These are phyloP conservation scores for Stephanodiscus minutulus DNA, from an alignment of 108 stramenopile species.

Conservation along the genomic window DNA sequence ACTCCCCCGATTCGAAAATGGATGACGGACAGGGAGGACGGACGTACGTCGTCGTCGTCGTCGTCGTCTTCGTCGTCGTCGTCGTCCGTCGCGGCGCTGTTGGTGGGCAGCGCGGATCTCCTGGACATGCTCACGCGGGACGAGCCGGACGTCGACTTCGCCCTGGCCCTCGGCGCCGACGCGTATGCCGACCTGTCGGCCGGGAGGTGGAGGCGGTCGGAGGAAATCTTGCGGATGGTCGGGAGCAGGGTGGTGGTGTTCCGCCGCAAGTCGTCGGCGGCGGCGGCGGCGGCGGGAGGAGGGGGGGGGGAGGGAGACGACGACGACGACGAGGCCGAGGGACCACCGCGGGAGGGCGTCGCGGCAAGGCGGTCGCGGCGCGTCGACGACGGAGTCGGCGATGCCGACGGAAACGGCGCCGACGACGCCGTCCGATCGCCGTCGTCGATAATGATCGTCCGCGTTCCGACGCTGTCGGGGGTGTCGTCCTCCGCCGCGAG, in stretches of 20 bases:
- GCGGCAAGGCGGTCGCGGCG: conserved; percentile 17
- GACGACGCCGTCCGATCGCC: conserved; percentile 6
- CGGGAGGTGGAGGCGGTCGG: conserved; percentile 77
- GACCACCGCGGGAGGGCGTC: not conserved
- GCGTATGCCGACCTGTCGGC: conserved; percentile 78
- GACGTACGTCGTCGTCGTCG: no score
- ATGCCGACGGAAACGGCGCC: conserved; percentile 8
- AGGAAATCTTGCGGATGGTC: conserved; percentile 63
- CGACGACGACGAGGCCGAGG: not conserved
- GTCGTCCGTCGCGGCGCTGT: no score
- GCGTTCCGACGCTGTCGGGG: conserved; percentile 52
- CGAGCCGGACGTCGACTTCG: conserved; percentile 57
- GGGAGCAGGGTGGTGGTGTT: conserved; percentile 78
- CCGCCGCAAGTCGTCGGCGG: no score
- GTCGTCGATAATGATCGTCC: conserved; percentile 37
- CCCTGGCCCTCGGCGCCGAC: conserved; percentile 81
- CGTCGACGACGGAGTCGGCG: conserved; percentile 18
- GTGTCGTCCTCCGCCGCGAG: conserved; percentile 68
- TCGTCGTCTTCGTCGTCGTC: no score
- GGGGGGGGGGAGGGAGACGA: no score
- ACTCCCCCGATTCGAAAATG: no score
- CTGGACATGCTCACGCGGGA: conserved; percentile 62
- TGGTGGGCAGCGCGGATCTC: conserved; percentile 80
- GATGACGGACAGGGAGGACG: no score
- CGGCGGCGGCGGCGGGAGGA: no score